Base-by-base conservation (phyloP, 345 rosid genomes). In the Gynandropsis gynandra region DNA sequence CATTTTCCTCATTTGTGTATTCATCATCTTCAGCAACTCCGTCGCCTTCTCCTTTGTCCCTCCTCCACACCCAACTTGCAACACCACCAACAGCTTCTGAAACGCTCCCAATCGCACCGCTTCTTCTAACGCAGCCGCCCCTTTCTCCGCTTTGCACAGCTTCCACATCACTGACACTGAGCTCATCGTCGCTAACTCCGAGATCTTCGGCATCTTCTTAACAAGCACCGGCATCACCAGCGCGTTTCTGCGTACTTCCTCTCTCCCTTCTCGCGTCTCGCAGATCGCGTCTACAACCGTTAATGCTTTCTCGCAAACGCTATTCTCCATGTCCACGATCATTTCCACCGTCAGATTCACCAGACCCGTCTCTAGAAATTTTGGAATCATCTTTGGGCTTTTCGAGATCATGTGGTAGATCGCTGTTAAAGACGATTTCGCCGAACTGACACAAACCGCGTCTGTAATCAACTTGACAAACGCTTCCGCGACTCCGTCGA, bases 41-140 rank as follows among this genome's bases (percentile, higher is more conserved):
- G 84, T 73, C 1, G 73, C 81, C 50, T 71, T 83, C 69, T 83
- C 93, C 68, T 80, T 85, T 0, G 85, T 83, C 10, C 52, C 68
- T 31, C 72, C 88, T 5, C 67, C 77, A 34, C 97, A 89, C 0
- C 95, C 97, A 12, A 89, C 74, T 45, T 89, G 97, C 66, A 89
- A 61, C 21, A 83, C 70, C 73, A 89, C 42, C 61, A 89, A 50
- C 5, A 85, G 76, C 76, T 89, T 89, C 57, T 89, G 90, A 56
- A 89, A 89, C 41, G 88, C 97, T 8, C 95, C 92, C 48, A 67
- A 72, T 34, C 74, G 75, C 59, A 89, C 78, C 0, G 84, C 83
- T 46, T 65, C 65, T 49, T 85, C 86, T 5, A 57, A 58, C 17
- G 77, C 49, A 50, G 65, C 72, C 9, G 56, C 51, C 7, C 71